Evolutionary conservation across 1,284 basidiomycete species (phyloP), one percentile per base, ranked within the genome.

Genomic region (Heterobasidion occidentale): DNA sequence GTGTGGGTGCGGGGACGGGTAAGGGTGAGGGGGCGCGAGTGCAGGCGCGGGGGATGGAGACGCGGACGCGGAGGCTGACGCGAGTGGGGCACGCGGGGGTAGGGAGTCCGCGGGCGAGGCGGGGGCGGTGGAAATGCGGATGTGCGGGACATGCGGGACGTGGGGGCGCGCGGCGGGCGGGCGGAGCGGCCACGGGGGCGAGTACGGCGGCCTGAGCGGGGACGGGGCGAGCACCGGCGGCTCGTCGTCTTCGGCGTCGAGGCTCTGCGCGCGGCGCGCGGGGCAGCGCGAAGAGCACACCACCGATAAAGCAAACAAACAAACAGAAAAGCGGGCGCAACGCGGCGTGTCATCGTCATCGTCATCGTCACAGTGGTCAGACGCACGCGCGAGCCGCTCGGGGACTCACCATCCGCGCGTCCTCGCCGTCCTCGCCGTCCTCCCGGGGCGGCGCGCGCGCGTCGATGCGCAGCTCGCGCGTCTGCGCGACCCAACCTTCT

Each of bases 401-500:
- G 46, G 35, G 14, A 35, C 53, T 17, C 38, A 55, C 54, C 54
- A 55, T 55, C 20, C n/a, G n/a, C 38, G 27, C 48, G 42, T 55
- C 54, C 20, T n/a, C 27, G 36, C 36, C 49, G 12, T 17, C n/a
- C 14, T 27, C 27, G 4, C 5, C 27, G 27, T 27, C 27, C 27
- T 27, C 27, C 27, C 27, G 27, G 27, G 27, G 27, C 27, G 6
- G 27, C 27, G 20, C 52, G 2, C n/a, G n/a, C 17, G 15, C 27
- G 1, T 35, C 38, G 47, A 55, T 27, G 11, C 19, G 15, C 5
- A 55, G 49, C 15, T 36, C 49, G 33, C 55, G 49, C 36, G 55
- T 56, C 50, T 50, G 55, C 33, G 27, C 51, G 51, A 56, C 55
- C 55, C 55, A 56, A 34, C 38, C 42, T 42, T 56, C 55, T 36